Base-by-base conservation (phyloP, 257 asterid species). In the Rubia yunnanensis region DNA sequence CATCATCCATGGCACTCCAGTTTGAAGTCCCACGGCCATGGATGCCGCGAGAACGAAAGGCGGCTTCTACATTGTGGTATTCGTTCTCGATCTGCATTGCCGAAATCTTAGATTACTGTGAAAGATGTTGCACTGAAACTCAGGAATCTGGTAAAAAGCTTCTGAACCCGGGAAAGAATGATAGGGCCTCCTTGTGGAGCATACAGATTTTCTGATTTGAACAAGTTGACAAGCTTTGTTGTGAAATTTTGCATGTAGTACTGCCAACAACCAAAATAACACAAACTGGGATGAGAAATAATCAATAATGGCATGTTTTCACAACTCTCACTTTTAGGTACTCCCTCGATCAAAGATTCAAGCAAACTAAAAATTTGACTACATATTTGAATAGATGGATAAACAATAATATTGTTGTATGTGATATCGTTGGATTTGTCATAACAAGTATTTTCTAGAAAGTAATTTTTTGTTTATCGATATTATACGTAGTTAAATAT, bases 151-250 rank as follows among this genome's bases (percentile, higher is more conserved):
- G 1, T 14, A 32, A 7, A 44, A 44, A 11, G 9, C 35, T 36
- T 23, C 10, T 14, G 0, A 55, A 92, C 98, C 95, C 89, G 98
- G 23, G 92, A 82, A 5, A 92, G 85, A 64, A 92, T 80, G 48
- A 89, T 87, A 1, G 98, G 98, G 10, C 98, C 98, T 49, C 96
- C 98, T 67, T 87, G 96, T 63, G 98, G 83, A 66, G 96, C 96
- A 68, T 67, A 92, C 60, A 92, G 34, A 0, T 81, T 79, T 83
- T 89, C 91, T 32, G 87, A 76, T 73, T 92, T 89, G 86, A 92
- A 76, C 82, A 92, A 17, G 55, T 74, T 59, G 74, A 92, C 98
- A 63, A 92, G 83, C 36, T 83, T 85, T 17, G 89, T 80, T 0
- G 86, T 84, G 52, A 89, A 92, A 65, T 80, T 85, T 73, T 83